Percentiles rank a stretch among this genome's conserved stretches.
Evolutionary conservation across 2,329 filamentous ascomycete genomes (phyloP).

Genomic region (Phoma sp.): DNA sequence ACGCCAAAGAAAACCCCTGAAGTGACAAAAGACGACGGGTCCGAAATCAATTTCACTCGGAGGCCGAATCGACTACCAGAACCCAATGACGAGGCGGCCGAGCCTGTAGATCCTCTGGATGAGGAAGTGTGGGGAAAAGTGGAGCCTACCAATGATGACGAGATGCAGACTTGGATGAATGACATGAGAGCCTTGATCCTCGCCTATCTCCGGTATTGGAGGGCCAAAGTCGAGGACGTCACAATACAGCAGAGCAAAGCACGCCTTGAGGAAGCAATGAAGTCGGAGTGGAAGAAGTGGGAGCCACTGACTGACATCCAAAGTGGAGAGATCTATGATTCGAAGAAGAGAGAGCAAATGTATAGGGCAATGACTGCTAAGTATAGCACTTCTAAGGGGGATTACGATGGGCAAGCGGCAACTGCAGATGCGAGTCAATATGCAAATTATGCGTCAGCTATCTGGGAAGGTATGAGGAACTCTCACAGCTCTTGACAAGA

Average conservation of each 20-base stretch:
- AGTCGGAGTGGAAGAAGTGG: conserved; percentile 2
- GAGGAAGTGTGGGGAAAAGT: no score
- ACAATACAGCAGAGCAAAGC: no score
- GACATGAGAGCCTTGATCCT: no score
- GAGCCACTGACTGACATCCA: neutral
- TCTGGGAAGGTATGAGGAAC: neutral
- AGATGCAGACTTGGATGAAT: no score
- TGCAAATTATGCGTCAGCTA: neutral
- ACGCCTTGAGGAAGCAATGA: neutral
- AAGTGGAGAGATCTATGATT: neutral
- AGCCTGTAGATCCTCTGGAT: no score
- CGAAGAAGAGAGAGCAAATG: neutral
- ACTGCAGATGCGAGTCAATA: neutral
- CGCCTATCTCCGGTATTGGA: neutral
- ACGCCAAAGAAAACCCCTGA: no score
- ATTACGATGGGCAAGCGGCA: neutral
- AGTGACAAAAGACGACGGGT: no score
- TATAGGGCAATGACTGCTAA: neutral
- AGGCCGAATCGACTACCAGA: no score
- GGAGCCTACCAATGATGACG: no score
- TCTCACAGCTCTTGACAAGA: neutral
- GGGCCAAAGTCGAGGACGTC: neutral
- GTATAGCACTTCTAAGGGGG: neutral
- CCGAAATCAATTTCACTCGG: no score
- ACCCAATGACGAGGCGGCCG: no score